Conservation (phyloP, 2,329 filamentous ascomycete genomes). For the Exophiala viscosa region DNA sequence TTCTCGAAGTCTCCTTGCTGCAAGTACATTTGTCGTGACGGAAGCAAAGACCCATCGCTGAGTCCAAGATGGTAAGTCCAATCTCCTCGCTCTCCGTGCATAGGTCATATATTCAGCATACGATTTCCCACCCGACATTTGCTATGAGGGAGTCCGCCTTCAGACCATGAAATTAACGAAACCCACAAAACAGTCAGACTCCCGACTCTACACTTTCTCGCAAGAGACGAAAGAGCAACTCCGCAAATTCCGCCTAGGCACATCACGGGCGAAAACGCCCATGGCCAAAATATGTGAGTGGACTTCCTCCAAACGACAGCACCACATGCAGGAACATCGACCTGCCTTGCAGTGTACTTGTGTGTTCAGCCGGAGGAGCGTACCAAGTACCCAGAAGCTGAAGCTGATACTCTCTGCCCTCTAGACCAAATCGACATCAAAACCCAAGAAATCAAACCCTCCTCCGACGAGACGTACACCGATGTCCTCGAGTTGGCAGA, state of each 20-base stretch:
- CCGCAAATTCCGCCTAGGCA: constrained; percentile 89
- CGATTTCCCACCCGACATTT: too few species aligned
- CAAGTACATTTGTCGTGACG: too few species aligned
- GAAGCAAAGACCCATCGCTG: too few species aligned
- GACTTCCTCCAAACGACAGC: background rate
- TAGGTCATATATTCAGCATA: too few species aligned
- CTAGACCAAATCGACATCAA: constrained; percentile 75
- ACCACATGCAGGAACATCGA: background rate
- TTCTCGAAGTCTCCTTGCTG: too few species aligned
- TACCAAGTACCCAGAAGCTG: constrained; percentile 3
- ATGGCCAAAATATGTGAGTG: constrained; percentile 94
- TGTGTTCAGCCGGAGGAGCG: too few species aligned
- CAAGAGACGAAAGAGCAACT: constrained; percentile 83
- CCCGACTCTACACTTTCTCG: constrained; percentile 88
- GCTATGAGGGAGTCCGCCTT: too few species aligned
- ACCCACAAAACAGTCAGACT: constrained; percentile 61
- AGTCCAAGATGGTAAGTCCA: too few species aligned
- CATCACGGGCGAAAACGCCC: constrained; percentile 77
- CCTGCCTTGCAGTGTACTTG: background rate
- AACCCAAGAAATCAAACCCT: constrained; percentile 82
- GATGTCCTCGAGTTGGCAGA: constrained; percentile 77
- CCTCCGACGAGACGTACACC: constrained; percentile 76
- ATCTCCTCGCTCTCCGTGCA: too few species aligned
- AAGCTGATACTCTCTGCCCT: background rate
- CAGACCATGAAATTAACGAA: too few species aligned